Percentiles rank a stretch among this genome's conserved stretches.
phyloP scores from a whole-genome alignment of 2,329 filamentous ascomycete species.

The Diplodia intermedia region DNA sequence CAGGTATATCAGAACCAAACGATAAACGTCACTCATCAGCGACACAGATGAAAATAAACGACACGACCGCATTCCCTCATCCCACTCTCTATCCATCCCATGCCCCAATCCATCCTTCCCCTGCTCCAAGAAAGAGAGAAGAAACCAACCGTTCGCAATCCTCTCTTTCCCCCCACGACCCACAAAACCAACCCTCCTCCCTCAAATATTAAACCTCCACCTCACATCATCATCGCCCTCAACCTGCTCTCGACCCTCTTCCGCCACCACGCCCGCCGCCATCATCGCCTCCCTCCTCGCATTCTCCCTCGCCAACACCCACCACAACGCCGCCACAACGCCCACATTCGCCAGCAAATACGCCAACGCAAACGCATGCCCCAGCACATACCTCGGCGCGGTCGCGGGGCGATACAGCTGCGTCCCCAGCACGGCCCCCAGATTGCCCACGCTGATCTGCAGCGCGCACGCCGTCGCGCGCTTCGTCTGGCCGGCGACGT shows the following conservation, averaged over 20 bases:
- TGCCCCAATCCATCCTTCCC: background rate
- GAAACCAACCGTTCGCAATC: background rate
- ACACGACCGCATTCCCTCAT: background rate
- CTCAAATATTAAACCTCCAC: constrained; percentile 46
- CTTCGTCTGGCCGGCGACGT: constrained; percentile 62
- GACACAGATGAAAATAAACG: background rate
- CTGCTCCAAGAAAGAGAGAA: background rate
- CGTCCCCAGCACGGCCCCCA: constrained; percentile 50
- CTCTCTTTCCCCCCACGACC: background rate
- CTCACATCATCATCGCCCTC: constrained; percentile 45
- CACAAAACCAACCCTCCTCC: background rate
- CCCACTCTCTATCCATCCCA: background rate
- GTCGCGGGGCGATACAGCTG: constrained; percentile 48
- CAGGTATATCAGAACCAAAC: background rate
- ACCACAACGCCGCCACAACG: constrained; percentile 43
- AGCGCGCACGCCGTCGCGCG: constrained; percentile 58
- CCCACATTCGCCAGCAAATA: constrained; percentile 45
- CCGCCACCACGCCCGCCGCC: constrained; percentile 36
- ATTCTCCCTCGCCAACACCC: constrained; percentile 45
- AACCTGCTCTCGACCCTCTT: constrained; percentile 45
- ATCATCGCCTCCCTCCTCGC: constrained; percentile 39
- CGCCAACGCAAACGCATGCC: constrained; percentile 42
- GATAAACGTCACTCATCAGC: background rate
- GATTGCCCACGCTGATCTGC: constrained; percentile 59
- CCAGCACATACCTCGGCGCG: constrained; percentile 45